Conservation (phyloP, 805 yeast genomes). For the baker's yeast (Saccharomyces cerevisiae) region DNA sequence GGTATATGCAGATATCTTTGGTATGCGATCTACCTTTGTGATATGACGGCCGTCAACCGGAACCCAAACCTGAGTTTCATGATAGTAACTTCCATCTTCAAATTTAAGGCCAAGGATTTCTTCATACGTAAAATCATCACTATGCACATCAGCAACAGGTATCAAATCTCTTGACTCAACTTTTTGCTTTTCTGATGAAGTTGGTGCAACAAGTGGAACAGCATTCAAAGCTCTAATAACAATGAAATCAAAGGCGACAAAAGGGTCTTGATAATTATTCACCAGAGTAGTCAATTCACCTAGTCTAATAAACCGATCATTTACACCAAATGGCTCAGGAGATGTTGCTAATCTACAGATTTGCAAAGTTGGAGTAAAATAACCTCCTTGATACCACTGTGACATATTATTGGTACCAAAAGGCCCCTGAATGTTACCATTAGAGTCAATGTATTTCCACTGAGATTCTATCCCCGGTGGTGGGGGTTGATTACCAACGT, state of each 20-base stretch:
- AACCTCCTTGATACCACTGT: conserved; percentile 62
- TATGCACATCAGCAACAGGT: conserved; percentile 9
- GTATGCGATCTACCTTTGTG: neutral
- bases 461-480: conserved; percentile 36
- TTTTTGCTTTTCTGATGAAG: neutral
- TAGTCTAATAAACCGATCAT: conserved; percentile 19
- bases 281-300: conserved; percentile 19
- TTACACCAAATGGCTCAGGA: conserved; percentile 24
- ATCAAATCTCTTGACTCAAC: neutral
- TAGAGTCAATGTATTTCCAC: conserved; percentile 72
- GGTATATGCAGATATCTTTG: neutral
- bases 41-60: conserved; percentile 13
- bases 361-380: conserved; percentile 48
- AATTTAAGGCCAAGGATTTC: conserved; percentile 20
- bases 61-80: conserved; percentile 19
- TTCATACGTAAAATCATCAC: conserved; percentile 21
- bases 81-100: conserved; percentile 22
- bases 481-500: neutral
- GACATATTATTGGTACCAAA: conserved; percentile 71
- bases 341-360: conserved; percentile 41
- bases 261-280: conserved; percentile 23
- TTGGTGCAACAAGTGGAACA: conserved; percentile 1
- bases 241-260: conserved; percentile 17
- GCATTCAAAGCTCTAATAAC: neutral
- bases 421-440: conserved; percentile 73